Conservation (phyloP, 2,329 filamentous ascomycete genomes). For the Karstenula rhodostoma region DNA sequence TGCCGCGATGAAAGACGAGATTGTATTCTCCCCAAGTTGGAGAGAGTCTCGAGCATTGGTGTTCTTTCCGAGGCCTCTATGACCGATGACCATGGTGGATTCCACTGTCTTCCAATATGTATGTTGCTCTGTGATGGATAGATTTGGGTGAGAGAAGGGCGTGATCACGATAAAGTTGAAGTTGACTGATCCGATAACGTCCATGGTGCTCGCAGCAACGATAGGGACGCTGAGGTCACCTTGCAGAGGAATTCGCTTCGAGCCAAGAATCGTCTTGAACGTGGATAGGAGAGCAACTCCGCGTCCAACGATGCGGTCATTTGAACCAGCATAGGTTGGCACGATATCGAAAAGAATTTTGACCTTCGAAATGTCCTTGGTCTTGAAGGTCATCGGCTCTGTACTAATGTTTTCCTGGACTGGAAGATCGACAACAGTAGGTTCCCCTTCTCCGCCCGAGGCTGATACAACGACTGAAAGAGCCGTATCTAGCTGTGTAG, state of each 20-base stretch:
- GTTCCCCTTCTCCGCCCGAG: slow-evolving; percentile 82
- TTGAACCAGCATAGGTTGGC: slow-evolving; percentile 86
- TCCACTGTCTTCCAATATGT: slow-evolving; percentile 97
- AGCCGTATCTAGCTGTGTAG: slow-evolving; percentile 92
- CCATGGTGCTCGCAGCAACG: slow-evolving; percentile 78
- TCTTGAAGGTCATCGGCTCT: slow-evolving; percentile 89
- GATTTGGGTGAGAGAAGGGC: slow-evolving; percentile 91
- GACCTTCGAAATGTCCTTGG: slow-evolving; percentile 78
- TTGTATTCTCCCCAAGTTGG: slow-evolving; percentile 94
- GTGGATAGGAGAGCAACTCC: slow-evolving; percentile 88
- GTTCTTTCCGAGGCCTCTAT: slow-evolving; percentile 86
- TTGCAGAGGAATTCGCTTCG: slow-evolving; percentile 88
- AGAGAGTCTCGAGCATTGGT: slow-evolving; percentile 81
- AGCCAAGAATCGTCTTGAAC: slow-evolving; percentile 82
- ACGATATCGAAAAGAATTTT: slow-evolving; percentile 94
- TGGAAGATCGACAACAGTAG: slow-evolving; percentile 88
- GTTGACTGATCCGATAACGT: slow-evolving; percentile 92
- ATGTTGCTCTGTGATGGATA: slow-evolving; percentile 87
- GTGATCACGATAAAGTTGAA: slow-evolving; percentile 98
- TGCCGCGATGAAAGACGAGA: slow-evolving; percentile 94
- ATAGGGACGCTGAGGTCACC: slow-evolving; percentile 94
- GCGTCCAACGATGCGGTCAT: slow-evolving; percentile 84
- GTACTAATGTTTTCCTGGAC: slow-evolving; percentile 94
- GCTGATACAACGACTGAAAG: slow-evolving; percentile 91
- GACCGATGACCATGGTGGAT: slow-evolving; percentile 82